Evolutionary conservation across 192 early-diverging fungal genomes (phyloP), one percentile per base, ranked within the genome.

Genomic region (Coemansia sp.): DNA sequence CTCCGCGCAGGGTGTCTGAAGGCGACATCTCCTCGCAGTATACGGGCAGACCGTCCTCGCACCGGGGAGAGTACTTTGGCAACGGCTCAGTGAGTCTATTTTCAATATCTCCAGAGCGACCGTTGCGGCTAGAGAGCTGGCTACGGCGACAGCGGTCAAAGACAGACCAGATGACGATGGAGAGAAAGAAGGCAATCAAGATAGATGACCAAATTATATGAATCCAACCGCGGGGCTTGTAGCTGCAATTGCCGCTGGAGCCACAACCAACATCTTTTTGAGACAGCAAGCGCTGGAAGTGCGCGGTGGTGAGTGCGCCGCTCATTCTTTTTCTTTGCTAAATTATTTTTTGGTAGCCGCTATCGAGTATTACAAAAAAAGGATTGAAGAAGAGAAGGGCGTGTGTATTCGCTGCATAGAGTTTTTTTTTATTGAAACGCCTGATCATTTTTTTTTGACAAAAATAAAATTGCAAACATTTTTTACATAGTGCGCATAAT

Each of bases 41-140:
- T 3, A 24, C 12, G 2, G 58, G 42, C 8, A 39, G 39, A 27
- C 50, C 18, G 15, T 59, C 54, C 14, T 50, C 37, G 37, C 62
- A 21, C 5, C 21, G 36, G n/a, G 72, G 61, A 12, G 66, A 64
- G 34, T 74, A 74, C 24, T 61, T 40, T 17, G 72, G 72, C 24
- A 67, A 52, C 7, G 72, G 72, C 17, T 74, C 72, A 4, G 48
- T 60, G 37, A 29, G 26, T 3, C 67, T 56, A 15, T 39, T 40
- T 3, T 60, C 71, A 2, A 53, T 17, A 6, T 64, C 52, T 8
- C 37, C 40, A 3, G 40, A 24, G 19, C 52, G 36, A 11, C 26
- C 32, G 32, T 53, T 32, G 12, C 12, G 53, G 4, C 35, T 37
- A 15, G 37, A 54, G 5, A 21, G n/a, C 29, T 26, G 63, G 27